Evolutionary conservation across 345 rosid genomes (phyloP), one percentile per base, ranked within the genome.

Genomic region (Erucastrum elatum): DNA sequence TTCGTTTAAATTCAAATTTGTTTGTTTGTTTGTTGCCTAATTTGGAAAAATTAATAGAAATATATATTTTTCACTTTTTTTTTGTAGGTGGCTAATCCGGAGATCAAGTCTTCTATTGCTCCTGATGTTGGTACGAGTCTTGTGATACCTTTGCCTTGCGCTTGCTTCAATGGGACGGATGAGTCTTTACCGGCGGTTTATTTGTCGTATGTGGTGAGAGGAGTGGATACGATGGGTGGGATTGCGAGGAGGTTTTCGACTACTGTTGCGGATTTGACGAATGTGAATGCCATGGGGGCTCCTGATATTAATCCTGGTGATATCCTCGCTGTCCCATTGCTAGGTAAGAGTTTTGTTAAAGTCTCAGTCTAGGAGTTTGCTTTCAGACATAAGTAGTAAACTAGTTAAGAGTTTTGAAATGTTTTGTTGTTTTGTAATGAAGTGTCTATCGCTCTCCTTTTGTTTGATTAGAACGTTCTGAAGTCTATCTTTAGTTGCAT

Each of bases 241-340:
- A 87, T 94, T 37, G 98, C 97, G 0, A 84, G 88, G 8, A 84
- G 88, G 58, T 92, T 90, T 66, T 77, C 86, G 2, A 94, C 98
- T 7, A 90, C 91, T 1, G 80, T 94, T 58, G 86, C 95, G 8
- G 98, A 94, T 82, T 90, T 94, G 87, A 94, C 89, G 84, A 88
- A 92, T 80, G 98, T 91, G 53, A 94, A 94, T 80, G 97, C 97
- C 29, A 90, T 92, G 97, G 98, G 98, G 75, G 88, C 88, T 77
- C 68, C 90, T 26, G 85, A 89, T 8, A 84, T 92, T 46, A 85
- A 77, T 61, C 87, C 84, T 5, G 95, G 94, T 6, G 98, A 94
- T 62, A 94, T 94, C 53, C 88, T 94, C 59, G 87, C 97, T 30
- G 97, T 92, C 30, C 95, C 98, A 13, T 82, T 94, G 80, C 88